Evolutionary conservation across 2,329 filamentous ascomycete genomes (phyloP), one percentile per base, ranked within the genome.

Genomic region (Aspergillus transmontanensis): DNA sequence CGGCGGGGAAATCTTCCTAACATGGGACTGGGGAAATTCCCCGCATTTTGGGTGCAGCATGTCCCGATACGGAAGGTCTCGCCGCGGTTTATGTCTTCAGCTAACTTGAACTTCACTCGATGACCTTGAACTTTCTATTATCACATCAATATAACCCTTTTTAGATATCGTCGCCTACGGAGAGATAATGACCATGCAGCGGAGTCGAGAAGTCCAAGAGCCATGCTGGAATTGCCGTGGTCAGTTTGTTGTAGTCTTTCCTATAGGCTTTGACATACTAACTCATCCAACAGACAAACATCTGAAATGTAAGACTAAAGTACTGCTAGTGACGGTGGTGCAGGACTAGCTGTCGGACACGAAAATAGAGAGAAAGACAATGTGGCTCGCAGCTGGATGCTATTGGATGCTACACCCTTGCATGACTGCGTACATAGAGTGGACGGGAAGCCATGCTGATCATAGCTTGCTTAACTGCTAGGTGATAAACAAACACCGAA

Each of bases 401-500:
- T 34, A 10, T 30, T 30, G 46, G 46, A 50, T 28, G 46, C 46
- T 7, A 16, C 46, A 50, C 23, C 23, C 23, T 50, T 50, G 23
- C 46, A 50, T 19, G 12, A 28, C 4, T 12, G 14, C 46, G 28
- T 16, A 50, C 14, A 46, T 30, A 50, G 50, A 32, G 10, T 53
- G 28, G 9, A 7, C 21, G 50, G 26, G 34, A 34, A 11, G 6
- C 30, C 30, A 14, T 34, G 28, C 50, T 53, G 30, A 53, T 34
- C 50, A 53, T 34, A 32, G 16, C 6, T 7, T 32, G 16, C 7
- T 53, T 21, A n/a, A 53, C 16, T 16, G 12, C 34, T 19, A 69
- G 67, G 66, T 30, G 67, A 70, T 39, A 69, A 65, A 28, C 63
- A 60, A 14, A 55, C 46, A 10, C 65, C 68, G 7, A 57, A 60